Evolutionary conservation across 164 flowering plant species (phyloP), one percentile per base, ranked within the genome.

Genomic region (Stephania japonica): DNA sequence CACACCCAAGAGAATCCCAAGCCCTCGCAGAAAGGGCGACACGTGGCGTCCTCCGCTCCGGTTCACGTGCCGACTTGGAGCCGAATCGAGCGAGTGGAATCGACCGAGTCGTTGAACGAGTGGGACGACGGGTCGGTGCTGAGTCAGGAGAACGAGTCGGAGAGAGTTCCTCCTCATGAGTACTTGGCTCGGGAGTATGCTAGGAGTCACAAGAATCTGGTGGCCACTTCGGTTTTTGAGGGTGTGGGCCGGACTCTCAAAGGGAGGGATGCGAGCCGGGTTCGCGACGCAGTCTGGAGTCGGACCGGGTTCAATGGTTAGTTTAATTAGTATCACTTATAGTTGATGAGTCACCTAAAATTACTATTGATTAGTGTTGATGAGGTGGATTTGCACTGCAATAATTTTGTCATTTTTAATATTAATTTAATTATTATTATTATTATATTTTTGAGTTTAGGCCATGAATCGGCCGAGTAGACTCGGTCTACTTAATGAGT

Each of bases 261-360:
- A 83, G 99, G 99, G n/a, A 86, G 97, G 26, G 99, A 94, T 78
- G 59, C 92, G 93, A 85, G 97, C 75, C 90, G 97, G 80, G 94
- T 94, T 56, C 84, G 99, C 2, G 95, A 94, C 70, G 95, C 97
- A 0, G 96, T 94, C 1, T 94, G 97, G 98, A 91, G 95, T 64
- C 97, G 87, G 71, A 94, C 97, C 79, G 98, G 98, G 68, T 91
- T 92, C 82, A 82, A 87, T 69, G 98, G 97, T 21, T 94, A 74
- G 83, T 66, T 70, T 1, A 65, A 44, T 56, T 21, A 69, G 4
- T 43, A 32, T 32, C 38, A 4, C 38, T 32, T 32, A 32, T 32
- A 32, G 4, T 32, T 32, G 38, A 32, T 32, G 38, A 32, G 38
- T 32, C 38, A 0, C 38, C 2, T 32, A 4, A 32, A 32, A 32